Evolutionary conservation across 1,284 basidiomycete genomes (phyloP).

Genomic region (Ustilago hordei): DNA sequence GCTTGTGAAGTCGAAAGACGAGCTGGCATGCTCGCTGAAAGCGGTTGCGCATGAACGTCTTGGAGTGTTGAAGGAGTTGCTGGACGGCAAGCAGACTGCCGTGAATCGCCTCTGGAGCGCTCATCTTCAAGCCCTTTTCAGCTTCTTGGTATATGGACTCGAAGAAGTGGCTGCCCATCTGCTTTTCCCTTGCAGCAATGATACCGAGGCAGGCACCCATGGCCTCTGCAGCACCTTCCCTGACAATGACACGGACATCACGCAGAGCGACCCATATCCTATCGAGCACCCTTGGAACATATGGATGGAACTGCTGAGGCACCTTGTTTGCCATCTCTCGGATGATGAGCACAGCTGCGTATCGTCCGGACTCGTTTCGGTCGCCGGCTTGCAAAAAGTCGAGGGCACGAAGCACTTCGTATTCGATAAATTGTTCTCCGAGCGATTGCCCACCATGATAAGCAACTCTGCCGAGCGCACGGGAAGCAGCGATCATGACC

Average conservation of each 20-base stretch:
- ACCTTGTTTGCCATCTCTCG: slow-evolving; percentile 67
- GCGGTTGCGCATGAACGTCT: slow-evolving; percentile 93
- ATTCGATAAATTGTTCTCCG: slow-evolving; percentile 87
- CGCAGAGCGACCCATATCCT: slow-evolving; percentile 68
- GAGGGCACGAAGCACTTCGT: slow-evolving; percentile 83
- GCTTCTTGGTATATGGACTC: slow-evolving; percentile 79
- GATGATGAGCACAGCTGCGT: slow-evolving; percentile 69
- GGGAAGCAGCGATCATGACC: slow-evolving; percentile 88
- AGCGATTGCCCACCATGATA: slow-evolving; percentile 83
- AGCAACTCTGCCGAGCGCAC: slow-evolving; percentile 84
- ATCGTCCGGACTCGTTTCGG: slow-evolving; percentile 71
- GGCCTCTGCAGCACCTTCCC: slow-evolving; percentile 67
- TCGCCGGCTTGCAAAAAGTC: slow-evolving; percentile 74
- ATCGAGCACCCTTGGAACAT: slow-evolving; percentile 65
- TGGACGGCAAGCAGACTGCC: slow-evolving; percentile 92
- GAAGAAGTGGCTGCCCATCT: slow-evolving; percentile 67
- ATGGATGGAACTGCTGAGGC: slow-evolving; percentile 67
- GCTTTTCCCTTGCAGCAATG: slow-evolving; percentile 64
- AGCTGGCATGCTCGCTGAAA: slow-evolving; percentile 90
- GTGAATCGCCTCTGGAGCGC: slow-evolving; percentile 86
- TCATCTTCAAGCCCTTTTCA: slow-evolving; percentile 83
- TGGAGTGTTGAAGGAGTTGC: slow-evolving; percentile 90
- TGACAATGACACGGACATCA: slow-evolving; percentile 62
- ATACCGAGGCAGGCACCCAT: slow-evolving; percentile 69
- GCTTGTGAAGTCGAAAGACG: slow-evolving; percentile 90